A percentile compares a stretch with the other conserved stretches of the same genome.
These are phyloP conservation scores for Ramaria sp. DNA, from an alignment of 768 basidiomycete genomes.

Conservation along the genomic window DNA sequence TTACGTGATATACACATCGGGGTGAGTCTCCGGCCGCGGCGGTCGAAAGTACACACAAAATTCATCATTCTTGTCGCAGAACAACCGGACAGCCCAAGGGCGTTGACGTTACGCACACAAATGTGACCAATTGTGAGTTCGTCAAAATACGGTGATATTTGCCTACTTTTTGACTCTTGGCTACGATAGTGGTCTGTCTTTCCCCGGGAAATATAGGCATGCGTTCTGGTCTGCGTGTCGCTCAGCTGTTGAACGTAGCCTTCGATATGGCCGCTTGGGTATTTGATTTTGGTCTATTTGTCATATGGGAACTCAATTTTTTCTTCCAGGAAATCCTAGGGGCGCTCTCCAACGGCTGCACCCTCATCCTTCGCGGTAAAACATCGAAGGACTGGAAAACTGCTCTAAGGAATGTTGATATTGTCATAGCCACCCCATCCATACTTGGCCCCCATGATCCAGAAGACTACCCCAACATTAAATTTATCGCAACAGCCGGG, in stretches of 20 bases:
- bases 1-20: slow-evolving; percentile 55
- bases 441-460: slow-evolving; percentile 14
- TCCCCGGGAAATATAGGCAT: slow-evolving; percentile 15
- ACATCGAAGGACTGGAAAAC: slow-evolving; percentile 12
- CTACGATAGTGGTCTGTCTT: slow-evolving; percentile 12
- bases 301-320: neutral
- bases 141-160: neutral
- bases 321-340: slow-evolving; percentile 12
- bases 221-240: slow-evolving; percentile 15
- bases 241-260: slow-evolving; percentile 16
- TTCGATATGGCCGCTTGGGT: slow-evolving; percentile 17
- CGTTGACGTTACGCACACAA: slow-evolving; percentile 46
- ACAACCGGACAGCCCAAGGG: slow-evolving; percentile 52
- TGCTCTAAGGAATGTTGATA: slow-evolving; percentile 12
- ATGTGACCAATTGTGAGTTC: slow-evolving; percentile 44
- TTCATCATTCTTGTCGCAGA: slow-evolving; percentile 19
- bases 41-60: neutral
- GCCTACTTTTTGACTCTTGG: neutral
- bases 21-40: slow-evolving; percentile 22
- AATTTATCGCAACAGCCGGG: slow-evolving; percentile 13
- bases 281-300: neutral
- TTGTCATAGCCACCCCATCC: slow-evolving; percentile 16
- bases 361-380: slow-evolving; percentile 15
- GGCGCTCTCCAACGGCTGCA: slow-evolving; percentile 15
- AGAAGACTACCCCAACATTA: slow-evolving; percentile 13